Conservation (phyloP, 2,329 filamentous ascomycete species). For the Diaporthe caulivora region DNA sequence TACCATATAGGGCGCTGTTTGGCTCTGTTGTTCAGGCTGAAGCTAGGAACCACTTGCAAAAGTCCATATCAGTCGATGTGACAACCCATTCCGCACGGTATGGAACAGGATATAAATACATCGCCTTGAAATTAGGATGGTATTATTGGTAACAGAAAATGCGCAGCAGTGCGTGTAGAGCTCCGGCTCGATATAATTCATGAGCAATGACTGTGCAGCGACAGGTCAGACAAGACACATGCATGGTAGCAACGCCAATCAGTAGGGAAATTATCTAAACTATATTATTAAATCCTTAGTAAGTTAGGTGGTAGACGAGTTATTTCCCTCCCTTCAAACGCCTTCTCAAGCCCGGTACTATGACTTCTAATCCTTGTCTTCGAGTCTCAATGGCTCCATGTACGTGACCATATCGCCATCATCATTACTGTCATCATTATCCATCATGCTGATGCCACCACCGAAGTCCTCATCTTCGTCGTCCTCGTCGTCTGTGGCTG, state of each 20-base stretch:
- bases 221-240: too few species aligned
- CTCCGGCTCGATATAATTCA: too few species aligned
- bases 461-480: slow-evolving; percentile 30
- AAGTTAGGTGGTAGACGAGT: too few species aligned
- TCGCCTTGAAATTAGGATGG: too few species aligned
- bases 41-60: background rate
- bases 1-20: background rate
- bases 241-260: too few species aligned
- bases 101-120: too few species aligned
- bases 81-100: background rate
- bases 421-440: slow-evolving; percentile 26
- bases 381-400: slow-evolving; percentile 37
- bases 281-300: background rate
- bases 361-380: slow-evolving; percentile 31
- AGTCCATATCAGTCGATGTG: background rate
- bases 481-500: background rate
- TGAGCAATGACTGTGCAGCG: too few species aligned
- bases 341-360: background rate
- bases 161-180: too few species aligned
- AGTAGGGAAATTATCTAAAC: too few species aligned
- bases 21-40: background rate
- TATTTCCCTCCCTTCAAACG: too few species aligned
- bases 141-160: too few species aligned
- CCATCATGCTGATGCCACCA: slow-evolving; percentile 32
- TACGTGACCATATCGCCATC: slow-evolving; percentile 39